Evolutionary conservation across 1,284 basidiomycete species (phyloP).

Genomic region (Moesziomyces globuligerus): DNA sequence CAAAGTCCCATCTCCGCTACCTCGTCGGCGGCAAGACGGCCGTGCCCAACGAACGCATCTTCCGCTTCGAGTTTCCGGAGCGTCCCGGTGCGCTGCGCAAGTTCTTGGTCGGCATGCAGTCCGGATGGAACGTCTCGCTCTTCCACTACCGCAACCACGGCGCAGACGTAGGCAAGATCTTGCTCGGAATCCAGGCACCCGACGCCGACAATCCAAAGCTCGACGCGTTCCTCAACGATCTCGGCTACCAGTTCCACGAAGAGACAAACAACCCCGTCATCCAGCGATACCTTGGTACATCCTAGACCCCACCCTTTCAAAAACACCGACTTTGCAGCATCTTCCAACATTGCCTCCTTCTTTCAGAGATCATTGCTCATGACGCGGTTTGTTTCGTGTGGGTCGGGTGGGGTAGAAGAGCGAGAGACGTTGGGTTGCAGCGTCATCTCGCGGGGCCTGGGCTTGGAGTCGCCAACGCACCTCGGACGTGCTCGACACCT

Average conservation of each 20-base stretch:
- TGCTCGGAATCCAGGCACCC: conserved; percentile 90
- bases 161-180: conserved; percentile 68
- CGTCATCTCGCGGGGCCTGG: too few relatives aligned
- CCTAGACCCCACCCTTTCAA: too few relatives aligned
- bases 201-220: conserved; percentile 75
- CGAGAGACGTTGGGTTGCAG: too few relatives aligned
- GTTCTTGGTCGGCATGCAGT: conserved; percentile 77
- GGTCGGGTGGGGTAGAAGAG: too few relatives aligned
- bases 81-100: conserved; percentile 88
- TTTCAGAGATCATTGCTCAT: too few relatives aligned
- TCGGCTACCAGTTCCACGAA: conserved; percentile 88
- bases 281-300: conserved; percentile 74
- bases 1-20: conserved; percentile 92
- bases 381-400: too few relatives aligned
- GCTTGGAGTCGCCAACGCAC: too few relatives aligned
- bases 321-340: too few relatives aligned
- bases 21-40: conserved; percentile 77
- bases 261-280: conserved; percentile 92
- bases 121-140: conserved; percentile 91
- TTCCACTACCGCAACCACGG: conserved; percentile 99
- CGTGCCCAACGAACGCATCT: conserved; percentile 86
- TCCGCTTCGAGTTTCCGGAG: conserved; percentile 98
- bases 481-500: too few relatives aligned
- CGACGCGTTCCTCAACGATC: conserved; percentile 77
- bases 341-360: too few relatives aligned